Conservation (phyloP, 768 basidiomycete species). For the Heimioporus sp. region DNA sequence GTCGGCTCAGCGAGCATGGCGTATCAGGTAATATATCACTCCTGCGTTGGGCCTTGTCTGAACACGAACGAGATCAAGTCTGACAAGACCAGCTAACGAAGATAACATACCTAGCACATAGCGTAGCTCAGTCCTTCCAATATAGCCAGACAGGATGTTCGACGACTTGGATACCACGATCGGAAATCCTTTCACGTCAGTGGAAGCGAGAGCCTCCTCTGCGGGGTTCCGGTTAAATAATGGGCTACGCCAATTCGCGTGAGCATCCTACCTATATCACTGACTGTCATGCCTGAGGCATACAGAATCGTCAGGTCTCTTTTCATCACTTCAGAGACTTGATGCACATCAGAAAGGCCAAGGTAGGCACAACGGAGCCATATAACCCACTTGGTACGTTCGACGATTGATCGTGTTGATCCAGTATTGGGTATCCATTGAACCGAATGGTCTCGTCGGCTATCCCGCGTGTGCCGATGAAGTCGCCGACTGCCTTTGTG, state of each 20-base stretch:
- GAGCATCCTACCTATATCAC: constrained; percentile 67
- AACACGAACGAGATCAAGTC: neutral
- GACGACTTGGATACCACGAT: constrained; percentile 66
- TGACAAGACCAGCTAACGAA: neutral
- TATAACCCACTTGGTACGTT: constrained; percentile 75
- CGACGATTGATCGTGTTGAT: constrained; percentile 92
- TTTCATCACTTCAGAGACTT: constrained; percentile 91
- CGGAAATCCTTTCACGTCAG: constrained; percentile 88
- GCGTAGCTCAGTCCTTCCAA: constrained; percentile 80
- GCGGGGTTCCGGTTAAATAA: constrained; percentile 4
- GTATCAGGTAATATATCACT: constrained; percentile 63
- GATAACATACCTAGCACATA: constrained; percentile 74
- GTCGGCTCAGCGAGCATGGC: constrained; percentile 63
- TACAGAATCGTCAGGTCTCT: constrained; percentile 71
- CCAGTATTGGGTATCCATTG: constrained; percentile 95
- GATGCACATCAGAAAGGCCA: constrained; percentile 4
- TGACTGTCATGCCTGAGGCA: constrained; percentile 72
- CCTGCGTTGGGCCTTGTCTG: constrained; percentile 72
- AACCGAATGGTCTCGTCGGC: constrained; percentile 97
- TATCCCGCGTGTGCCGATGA: constrained; percentile 89
- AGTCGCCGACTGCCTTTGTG: constrained; percentile 95
- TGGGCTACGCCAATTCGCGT: neutral
- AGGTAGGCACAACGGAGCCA: constrained; percentile 1
- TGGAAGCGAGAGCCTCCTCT: constrained; percentile 73
- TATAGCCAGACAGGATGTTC: constrained; percentile 76